Evolutionary conservation across 352 stramenopile species (phyloP), one percentile per base, ranked within the genome.

Genomic region (Globisporangium abappressorium): DNA sequence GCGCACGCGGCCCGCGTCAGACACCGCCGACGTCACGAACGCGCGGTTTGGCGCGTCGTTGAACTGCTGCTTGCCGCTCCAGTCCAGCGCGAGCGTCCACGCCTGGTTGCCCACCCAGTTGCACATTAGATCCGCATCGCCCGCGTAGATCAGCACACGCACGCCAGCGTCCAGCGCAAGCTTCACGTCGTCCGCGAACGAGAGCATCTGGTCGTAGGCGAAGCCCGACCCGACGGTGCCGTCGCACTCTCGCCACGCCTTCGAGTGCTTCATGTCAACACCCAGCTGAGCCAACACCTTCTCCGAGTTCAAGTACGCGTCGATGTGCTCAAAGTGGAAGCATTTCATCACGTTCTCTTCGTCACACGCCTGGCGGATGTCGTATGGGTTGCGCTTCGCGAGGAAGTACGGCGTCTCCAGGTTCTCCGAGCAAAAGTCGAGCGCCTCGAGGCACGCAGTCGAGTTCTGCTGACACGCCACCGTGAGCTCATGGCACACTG

Each of bases 61-160:
- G 78, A 98, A 99, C 14, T 85, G 77, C 12, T 75, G 65, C 71
- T 93, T 87, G 54, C 96, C 93, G 30, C 69, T 82, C 97, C 97
- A 99, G 34, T 98, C 85, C 47, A 99, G 77, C 6, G 70, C 84
- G 30, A 93, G 74, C 0, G 94, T 97, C 96, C 96, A 99, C 30
- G 95, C 96, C 66, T 97, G 70, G 72, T 99, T 99, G 26, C 97
- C 97, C 53, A 98, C 73, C 83, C 64, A 69, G 74, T 99, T 99
- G 80, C 93, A 98, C 75, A 99, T 98, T 68, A 98, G 97, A 75
- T 99, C 97, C 11, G 93, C 83, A 77, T 99, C 97, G 59, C 97
- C 97, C 26, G 95, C 93, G 79, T 99, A 99, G 71, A 99, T 94
- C 8, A 99, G 78, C 22, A 98, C 94, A 8, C 76, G 76, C 7